Evolutionary conservation across 2,329 filamentous ascomycete genomes (phyloP), one percentile per base, ranked within the genome.

Genomic region (Hymenoscyphus fraxineus): DNA sequence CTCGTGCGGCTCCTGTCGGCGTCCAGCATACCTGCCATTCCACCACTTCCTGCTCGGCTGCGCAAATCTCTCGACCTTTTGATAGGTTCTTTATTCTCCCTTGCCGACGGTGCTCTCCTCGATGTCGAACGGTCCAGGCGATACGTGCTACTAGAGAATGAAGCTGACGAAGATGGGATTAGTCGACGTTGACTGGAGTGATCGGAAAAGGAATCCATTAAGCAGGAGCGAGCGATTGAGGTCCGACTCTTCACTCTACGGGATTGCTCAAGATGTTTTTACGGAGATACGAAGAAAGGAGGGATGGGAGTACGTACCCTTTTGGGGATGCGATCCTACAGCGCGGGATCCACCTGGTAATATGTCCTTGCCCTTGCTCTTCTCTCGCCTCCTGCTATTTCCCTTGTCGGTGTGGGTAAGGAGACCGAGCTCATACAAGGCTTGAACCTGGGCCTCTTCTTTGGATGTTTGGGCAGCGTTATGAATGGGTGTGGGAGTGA

Each of bases 1-100:
- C 95, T 86, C 69, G 88, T 88, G 70, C 92, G 88, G 73, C 85
- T 88, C 73, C 92, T 85, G 74, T 97, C 92, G 61, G 89, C 82
- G 73, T 89, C 88, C 81, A 92, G 85, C 77, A 86, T 85, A 73
- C 85, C 85, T 62, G 86, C 83, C 80, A 88, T 88, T 70, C 70
- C 71, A 68, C 71, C 70, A 13, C 44, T 35, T 41, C 71, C 71
- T 40, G 71, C 66, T 70, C 71, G 68, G 38, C 66, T 71, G 60
- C 67, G 71, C 35, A 73, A 59, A 47, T 71, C 70, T 59, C 67
- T 63, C 12, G 65, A 65, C 57, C 63, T 64, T 58, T 65, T 67
- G 55, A 59, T 69, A 6, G 19, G 6, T n/a, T 44, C 41, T n/a
- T 44, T 51, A 13, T 51, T 51, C 7, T 51, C 44, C 22, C n/a